phyloP scores from a whole-genome alignment of 2,329 filamentous ascomycete species.

The Chaetomium olivaceum region DNA sequence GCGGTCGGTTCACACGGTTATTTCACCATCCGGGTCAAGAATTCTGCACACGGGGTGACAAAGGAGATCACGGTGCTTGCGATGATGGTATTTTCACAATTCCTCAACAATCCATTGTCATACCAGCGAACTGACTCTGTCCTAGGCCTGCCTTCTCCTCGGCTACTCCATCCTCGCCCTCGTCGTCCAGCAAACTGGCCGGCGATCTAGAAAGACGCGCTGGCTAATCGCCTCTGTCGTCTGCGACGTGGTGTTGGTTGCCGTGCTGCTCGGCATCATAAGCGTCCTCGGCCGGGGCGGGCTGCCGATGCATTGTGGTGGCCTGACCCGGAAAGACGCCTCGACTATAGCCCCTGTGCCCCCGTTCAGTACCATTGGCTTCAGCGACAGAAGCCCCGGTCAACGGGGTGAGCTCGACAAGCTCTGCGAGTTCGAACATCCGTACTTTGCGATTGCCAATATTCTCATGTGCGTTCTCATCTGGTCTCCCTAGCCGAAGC shows the following conservation, averaged over 20 bases:
- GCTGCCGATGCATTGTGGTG: slow-evolving; percentile 40
- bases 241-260: slow-evolving; percentile 38
- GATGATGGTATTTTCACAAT: slow-evolving; percentile 37
- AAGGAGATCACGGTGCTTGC: slow-evolving; percentile 38
- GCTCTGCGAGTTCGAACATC: slow-evolving; percentile 38
- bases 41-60: slow-evolving; percentile 34
- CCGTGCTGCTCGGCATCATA: slow-evolving; percentile 38
- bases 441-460: slow-evolving; percentile 38
- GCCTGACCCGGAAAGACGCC: slow-evolving; percentile 34
- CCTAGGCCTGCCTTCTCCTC: slow-evolving; percentile 36
- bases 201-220: slow-evolving; percentile 30
- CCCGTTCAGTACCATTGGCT: slow-evolving; percentile 25
- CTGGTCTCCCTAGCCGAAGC: neutral
- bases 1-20: slow-evolving; percentile 41
- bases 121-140: slow-evolving; percentile 20
- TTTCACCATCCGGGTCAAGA: slow-evolving; percentile 37
- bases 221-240: slow-evolving; percentile 37
- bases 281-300: slow-evolving; percentile 39
- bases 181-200: slow-evolving; percentile 37
- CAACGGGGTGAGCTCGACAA: slow-evolving; percentile 36
- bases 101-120: neutral
- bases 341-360: slow-evolving; percentile 11
- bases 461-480: slow-evolving; percentile 36
- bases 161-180: slow-evolving; percentile 39
- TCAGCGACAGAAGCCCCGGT: slow-evolving; percentile 34